Evolutionary conservation across 495 filamentous ascomycete species (phyloP).

Genomic region (Talaromyces ruber): DNA sequence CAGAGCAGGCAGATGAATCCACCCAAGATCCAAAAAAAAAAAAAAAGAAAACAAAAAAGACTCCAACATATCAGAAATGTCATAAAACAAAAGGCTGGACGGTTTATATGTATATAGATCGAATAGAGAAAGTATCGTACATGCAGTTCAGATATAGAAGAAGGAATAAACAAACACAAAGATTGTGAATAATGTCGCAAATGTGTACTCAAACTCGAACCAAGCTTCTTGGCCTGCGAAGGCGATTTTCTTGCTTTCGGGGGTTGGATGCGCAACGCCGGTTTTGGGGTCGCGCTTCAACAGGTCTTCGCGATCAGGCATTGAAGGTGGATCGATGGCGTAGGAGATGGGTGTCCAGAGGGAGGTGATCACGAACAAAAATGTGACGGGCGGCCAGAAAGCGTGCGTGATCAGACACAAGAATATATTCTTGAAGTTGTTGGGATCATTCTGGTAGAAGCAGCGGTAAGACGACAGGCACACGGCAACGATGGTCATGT

Average conservation of each 20-base stretch:
- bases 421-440: constrained; percentile 18
- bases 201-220: constrained; percentile 32
- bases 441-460: constrained; percentile 15
- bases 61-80: background rate
- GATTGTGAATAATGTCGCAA: constrained; percentile 26
- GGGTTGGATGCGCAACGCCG: constrained; percentile 34
- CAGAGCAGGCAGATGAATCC: background rate
- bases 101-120: background rate
- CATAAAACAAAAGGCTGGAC: background rate
- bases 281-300: constrained; percentile 34
- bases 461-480: constrained; percentile 26
- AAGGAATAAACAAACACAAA: constrained; percentile 35
- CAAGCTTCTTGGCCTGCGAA: constrained; percentile 31
- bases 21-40: background rate
- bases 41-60: background rate
- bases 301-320: constrained; percentile 35
- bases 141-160: constrained; percentile 7
- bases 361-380: constrained; percentile 26
- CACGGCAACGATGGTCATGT: constrained; percentile 29
- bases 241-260: constrained; percentile 31
- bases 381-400: constrained; percentile 38
- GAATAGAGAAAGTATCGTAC: constrained; percentile 4
- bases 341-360: constrained; percentile 34
- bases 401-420: constrained; percentile 36
- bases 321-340: constrained; percentile 31